Percentiles rank a stretch among this genome's conserved stretches.
These are phyloP conservation scores for Penicillium sp. DNA, from an alignment of 2,329 filamentous ascomycete genomes.

Conservation along the genomic window DNA sequence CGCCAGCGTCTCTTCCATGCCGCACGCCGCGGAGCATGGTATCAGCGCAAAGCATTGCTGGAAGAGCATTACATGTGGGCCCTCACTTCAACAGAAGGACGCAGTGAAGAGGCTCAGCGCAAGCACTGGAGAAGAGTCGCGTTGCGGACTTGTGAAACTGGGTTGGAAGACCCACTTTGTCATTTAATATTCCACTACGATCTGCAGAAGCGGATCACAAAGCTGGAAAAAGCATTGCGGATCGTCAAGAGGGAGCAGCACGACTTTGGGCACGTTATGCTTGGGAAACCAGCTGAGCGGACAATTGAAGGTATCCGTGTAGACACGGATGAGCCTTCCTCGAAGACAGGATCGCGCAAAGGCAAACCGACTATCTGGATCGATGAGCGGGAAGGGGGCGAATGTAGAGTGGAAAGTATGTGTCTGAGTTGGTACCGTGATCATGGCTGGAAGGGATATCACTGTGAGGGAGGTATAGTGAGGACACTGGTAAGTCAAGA, in stretches of 20 bases:
- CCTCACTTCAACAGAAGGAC: slow-evolving; percentile 52
- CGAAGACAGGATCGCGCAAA: slow-evolving; percentile 21
- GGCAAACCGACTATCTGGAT: slow-evolving; percentile 76
- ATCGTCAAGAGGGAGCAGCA: slow-evolving; percentile 85
- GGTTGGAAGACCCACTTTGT: slow-evolving; percentile 82
- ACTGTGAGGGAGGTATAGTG: slow-evolving; percentile 87
- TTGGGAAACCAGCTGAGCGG: slow-evolving; percentile 75
- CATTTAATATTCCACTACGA: slow-evolving; percentile 94
- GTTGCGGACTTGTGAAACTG: slow-evolving; percentile 77
- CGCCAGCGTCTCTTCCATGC: slow-evolving; percentile 81
- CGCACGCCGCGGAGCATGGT: slow-evolving; percentile 85
- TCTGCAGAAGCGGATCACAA: slow-evolving; percentile 87
- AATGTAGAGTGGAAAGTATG: slow-evolving; percentile 92
- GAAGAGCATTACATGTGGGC: slow-evolving; percentile 93
- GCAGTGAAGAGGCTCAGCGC: slow-evolving; percentile 64
- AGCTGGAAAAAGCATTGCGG: slow-evolving; percentile 82
- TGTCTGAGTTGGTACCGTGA: slow-evolving; percentile 82
- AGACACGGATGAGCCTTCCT: slow-evolving; percentile 56
- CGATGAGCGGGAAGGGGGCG: slow-evolving; percentile 69
- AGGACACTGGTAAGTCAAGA: slow-evolving; percentile 65
- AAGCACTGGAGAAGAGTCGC: slow-evolving; percentile 81
- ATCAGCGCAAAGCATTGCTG: slow-evolving; percentile 88
- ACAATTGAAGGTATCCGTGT: slow-evolving; percentile 77
- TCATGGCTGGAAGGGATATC: slow-evolving; percentile 91
- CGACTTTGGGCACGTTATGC: slow-evolving; percentile 82